Conservation (phyloP, 2,329 filamentous ascomycete genomes). For the Dactylonectria macrodidyma region DNA sequence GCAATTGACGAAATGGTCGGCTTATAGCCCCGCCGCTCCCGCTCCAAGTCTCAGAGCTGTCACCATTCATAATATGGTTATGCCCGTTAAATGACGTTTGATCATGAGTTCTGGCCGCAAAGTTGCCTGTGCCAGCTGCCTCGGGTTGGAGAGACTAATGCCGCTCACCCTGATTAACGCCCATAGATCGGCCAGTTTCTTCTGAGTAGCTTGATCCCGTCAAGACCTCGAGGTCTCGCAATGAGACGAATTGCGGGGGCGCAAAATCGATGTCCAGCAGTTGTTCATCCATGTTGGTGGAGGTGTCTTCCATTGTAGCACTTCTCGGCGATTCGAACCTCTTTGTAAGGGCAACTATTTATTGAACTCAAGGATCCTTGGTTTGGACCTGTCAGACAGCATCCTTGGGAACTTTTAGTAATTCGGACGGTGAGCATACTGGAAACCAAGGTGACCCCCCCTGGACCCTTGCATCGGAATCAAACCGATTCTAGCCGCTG, state of each 20-base stretch:
- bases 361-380: not conserved
- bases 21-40: not conserved
- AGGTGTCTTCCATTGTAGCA: conserved; percentile 10
- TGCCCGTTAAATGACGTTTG: not conserved
- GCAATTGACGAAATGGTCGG: conserved; percentile 1
- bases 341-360: not conserved
- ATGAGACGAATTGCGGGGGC: conserved; percentile 5
- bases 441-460: not conserved
- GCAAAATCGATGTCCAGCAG: not conserved
- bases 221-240: not conserved
- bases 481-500: not conserved
- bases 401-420: not conserved
- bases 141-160: conserved; percentile 20
- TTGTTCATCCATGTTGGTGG: not conserved
- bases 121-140: not conserved
- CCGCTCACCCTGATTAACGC: conserved; percentile 7
- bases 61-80: not conserved
- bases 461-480: not conserved
- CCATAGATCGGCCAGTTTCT: not conserved
- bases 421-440: conserved; percentile 1
- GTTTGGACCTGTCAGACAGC: not conserved
- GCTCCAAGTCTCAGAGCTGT: not conserved
- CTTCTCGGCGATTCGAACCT: not conserved
- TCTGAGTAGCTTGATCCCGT: not conserved
- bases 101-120: conserved; percentile 5